phyloP scores from a whole-genome alignment of 345 rosid genomes.

The Citrus cavaleriei region DNA sequence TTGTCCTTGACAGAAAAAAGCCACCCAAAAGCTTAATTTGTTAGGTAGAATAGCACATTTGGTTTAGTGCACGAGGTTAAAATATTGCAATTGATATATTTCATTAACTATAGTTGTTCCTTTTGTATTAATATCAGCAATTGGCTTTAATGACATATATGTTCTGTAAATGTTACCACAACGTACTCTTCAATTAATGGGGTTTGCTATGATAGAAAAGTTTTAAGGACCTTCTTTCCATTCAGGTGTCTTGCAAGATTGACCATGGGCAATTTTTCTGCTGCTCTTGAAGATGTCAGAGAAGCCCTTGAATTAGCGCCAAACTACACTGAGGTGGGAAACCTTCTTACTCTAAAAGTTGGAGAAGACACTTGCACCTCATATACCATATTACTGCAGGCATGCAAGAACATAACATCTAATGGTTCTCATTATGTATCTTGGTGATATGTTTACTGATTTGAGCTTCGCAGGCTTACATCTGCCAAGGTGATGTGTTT shows the following conservation, averaged over 20 bases:
- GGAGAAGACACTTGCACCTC: not conserved
- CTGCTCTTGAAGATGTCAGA: conserved; percentile 78
- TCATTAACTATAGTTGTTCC: not conserved
- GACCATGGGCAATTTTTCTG: conserved; percentile 49
- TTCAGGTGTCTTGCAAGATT: conserved; percentile 63
- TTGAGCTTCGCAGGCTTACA: conserved; percentile 42
- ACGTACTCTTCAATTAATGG: not conserved
- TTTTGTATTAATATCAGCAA: not conserved
- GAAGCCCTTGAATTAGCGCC: conserved; percentile 53
- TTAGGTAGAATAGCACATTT: not conserved
- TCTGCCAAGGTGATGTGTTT: conserved; percentile 81
- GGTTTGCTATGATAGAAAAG: not conserved
- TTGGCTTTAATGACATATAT: not conserved
- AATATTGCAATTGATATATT: not conserved
- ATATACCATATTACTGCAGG: not conserved
- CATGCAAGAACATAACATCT: not conserved
- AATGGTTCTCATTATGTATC: not conserved
- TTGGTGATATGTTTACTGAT: not conserved
- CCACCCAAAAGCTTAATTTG: not conserved
- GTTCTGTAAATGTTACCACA: not conserved
- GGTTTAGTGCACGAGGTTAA: not conserved
- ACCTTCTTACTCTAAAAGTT: not conserved
- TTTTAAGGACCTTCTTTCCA: conserved; percentile 7
- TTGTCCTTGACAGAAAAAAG: not conserved
- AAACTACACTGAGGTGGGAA: conserved; percentile 51